These are phyloP conservation scores for Penstemon davidsonii DNA, from an alignment of 257 asterid genomes.

Conservation along the genomic window DNA sequence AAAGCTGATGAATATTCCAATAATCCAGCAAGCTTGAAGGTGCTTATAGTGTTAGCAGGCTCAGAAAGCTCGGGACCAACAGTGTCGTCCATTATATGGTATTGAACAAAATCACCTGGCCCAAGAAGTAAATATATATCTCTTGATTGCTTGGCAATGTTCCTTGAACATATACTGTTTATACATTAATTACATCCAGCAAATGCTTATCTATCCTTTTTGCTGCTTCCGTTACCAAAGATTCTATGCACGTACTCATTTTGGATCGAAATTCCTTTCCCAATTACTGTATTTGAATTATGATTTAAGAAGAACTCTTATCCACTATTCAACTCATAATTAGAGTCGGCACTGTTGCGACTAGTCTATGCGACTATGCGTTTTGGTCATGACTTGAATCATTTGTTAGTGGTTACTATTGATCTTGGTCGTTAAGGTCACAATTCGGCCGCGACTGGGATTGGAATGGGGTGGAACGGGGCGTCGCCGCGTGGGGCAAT, in stretches of 20 bases:
- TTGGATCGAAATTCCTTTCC: no score
- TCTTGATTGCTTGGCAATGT: constrained; percentile 96
- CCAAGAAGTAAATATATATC: constrained; percentile 94
- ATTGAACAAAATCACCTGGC: constrained; percentile 98
- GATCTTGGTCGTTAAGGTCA: no score
- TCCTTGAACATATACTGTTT: constrained; percentile 83
- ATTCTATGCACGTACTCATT: constrained; percentile 37
- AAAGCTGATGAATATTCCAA: constrained; percentile 82
- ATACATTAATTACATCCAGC: constrained; percentile 82
- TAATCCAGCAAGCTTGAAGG: constrained; percentile 91
- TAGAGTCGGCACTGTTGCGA: no score
- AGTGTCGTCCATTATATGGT: constrained; percentile 93
- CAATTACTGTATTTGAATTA: no score
- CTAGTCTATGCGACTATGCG: no score
- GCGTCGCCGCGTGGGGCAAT: no score
- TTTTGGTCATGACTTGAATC: no score
- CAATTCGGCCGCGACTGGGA: no score
- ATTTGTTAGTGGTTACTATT: no score
- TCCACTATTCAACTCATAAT: no score
- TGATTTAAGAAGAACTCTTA: no score
- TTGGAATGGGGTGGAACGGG: no score
- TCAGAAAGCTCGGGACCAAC: constrained; percentile 94
- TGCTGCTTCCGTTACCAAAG: constrained; percentile 91
- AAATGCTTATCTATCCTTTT: constrained; percentile 87
- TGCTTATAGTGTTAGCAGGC: constrained; percentile 93